These are phyloP conservation scores for Myrica gale DNA, from an alignment of 306 rosid species.

Conservation along the genomic window DNA sequence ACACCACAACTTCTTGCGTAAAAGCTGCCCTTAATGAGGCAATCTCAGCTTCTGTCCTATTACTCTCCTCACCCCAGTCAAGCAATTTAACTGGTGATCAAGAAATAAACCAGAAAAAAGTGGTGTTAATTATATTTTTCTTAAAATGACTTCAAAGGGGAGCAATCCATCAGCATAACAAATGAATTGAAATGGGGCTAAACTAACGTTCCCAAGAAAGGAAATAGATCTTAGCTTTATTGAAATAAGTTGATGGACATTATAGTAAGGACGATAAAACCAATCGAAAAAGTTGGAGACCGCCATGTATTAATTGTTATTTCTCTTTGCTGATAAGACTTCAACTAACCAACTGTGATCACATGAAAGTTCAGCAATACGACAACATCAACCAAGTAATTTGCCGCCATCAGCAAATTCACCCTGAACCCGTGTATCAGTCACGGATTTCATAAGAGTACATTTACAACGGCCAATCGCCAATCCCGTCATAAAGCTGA, in stretches of 20 bases:
- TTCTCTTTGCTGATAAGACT: slow-evolving; percentile 23
- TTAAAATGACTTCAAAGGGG: no score
- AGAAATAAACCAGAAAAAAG: slow-evolving; percentile 27
- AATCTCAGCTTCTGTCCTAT: slow-evolving; percentile 88
- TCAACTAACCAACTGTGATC: slow-evolving; percentile 40
- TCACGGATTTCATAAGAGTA: slow-evolving; percentile 45
- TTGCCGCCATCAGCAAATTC: slow-evolving; percentile 41
- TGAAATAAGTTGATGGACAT: background rate
- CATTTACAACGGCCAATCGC: slow-evolving; percentile 38
- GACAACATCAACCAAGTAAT: slow-evolving; percentile 41
- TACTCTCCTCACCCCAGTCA: slow-evolving; percentile 99
- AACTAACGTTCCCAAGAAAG: background rate
- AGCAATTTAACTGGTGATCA: slow-evolving; percentile 73
- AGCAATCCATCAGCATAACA: background rate
- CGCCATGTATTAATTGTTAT: slow-evolving; percentile 13
- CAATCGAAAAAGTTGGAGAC: slow-evolving; percentile 13
- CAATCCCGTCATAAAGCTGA: slow-evolving; percentile 34
- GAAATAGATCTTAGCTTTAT: background rate
- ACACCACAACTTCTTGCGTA: slow-evolving; percentile 94
- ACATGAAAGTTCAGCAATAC: slow-evolving; percentile 41
- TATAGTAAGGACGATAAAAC: slow-evolving; percentile 6
- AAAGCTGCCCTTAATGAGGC: slow-evolving; percentile 85
- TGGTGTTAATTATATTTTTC: slow-evolving; percentile 5
- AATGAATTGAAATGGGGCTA: background rate
- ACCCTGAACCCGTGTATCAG: slow-evolving; percentile 49